Evolutionary conservation across 2,329 filamentous ascomycete genomes (phyloP).

Genomic region (Apiospora rasikravindrae): DNA sequence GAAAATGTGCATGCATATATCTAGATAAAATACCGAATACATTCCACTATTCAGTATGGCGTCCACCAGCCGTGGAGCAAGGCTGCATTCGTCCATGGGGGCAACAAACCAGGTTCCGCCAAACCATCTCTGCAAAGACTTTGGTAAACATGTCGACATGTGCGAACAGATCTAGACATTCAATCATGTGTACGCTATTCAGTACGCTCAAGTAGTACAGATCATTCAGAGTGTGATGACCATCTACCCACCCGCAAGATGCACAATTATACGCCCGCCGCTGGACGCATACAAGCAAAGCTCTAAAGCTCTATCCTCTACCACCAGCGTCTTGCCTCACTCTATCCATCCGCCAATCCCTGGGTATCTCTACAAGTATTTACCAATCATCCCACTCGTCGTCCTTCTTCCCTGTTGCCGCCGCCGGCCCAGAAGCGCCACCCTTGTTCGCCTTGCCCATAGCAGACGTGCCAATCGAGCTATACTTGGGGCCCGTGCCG

Average conservation of each 20-base stretch:
- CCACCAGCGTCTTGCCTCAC: neutral
- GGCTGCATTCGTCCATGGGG: neutral
- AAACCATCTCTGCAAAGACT: neutral
- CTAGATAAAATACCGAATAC: neutral
- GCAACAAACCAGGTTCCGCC: neutral
- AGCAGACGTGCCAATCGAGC: slow-evolving; percentile 63
- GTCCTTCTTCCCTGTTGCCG: slow-evolving; percentile 48
- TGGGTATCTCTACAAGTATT: neutral
- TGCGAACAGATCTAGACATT: neutral
- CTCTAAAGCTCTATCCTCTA: slow-evolving; percentile 2
- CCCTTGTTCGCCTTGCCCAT: slow-evolving; percentile 59
- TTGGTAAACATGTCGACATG: neutral
- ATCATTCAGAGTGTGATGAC: neutral
- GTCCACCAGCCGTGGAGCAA: neutral
- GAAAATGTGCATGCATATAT: neutral
- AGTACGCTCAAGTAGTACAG: slow-evolving; percentile 28
- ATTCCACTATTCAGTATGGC: neutral
- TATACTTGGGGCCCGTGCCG: slow-evolving; percentile 44
- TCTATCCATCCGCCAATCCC: slow-evolving; percentile 22
- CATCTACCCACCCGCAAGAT: neutral
- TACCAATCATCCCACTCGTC: slow-evolving; percentile 72
- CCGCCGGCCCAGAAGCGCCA: slow-evolving; percentile 33
- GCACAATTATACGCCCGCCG: neutral
- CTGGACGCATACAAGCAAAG: neutral
- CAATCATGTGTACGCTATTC: slow-evolving; percentile 30